Percentiles rank a stretch among this genome's conserved stretches.
These are phyloP conservation scores for Crithidia fasciculata DNA, from an alignment of 208 protist species.

Conservation along the genomic window DNA sequence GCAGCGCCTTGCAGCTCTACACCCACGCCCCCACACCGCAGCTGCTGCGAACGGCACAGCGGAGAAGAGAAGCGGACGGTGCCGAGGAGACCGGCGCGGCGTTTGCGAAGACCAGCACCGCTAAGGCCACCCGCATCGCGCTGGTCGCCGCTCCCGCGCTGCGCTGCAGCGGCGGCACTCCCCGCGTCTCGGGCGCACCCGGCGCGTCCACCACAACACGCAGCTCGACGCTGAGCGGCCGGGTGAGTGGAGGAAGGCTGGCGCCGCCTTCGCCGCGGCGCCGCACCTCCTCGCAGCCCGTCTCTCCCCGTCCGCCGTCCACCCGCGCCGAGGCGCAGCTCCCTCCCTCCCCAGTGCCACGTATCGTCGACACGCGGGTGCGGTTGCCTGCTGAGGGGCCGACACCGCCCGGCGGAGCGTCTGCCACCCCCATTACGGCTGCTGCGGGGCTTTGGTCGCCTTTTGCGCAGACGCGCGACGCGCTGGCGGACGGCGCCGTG, in stretches of 20 bases:
- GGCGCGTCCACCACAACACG: conserved; percentile 4
- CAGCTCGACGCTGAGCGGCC: conserved; percentile 15
- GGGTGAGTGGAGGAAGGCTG: background rate
- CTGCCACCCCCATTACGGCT: background rate
- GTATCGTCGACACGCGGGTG: conserved; percentile 11
- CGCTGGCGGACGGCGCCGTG: conserved; percentile 28
- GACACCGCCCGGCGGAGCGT: background rate
- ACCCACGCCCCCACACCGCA: conserved; percentile 20
- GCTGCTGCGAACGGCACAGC: background rate
- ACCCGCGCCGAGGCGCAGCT: background rate
- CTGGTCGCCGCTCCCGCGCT: conserved; percentile 13
- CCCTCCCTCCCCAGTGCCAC: background rate
- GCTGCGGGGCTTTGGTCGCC: conserved; percentile 15
- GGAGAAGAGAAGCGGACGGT: background rate
- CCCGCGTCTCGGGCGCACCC: conserved; percentile 15
- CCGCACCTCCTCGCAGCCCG: background rate
- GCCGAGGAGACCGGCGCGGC: background rate
- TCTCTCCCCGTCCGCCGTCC: background rate
- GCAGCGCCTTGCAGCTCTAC: conserved; percentile 32
- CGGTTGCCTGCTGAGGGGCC: background rate
- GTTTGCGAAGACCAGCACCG: background rate
- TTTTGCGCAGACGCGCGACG: conserved; percentile 12
- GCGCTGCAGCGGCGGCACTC: conserved; percentile 34
- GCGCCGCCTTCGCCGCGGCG: conserved; percentile 18
- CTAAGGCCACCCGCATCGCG: background rate